phyloP scores from a whole-genome alignment of 2,329 filamentous ascomycete species.

The Cercospora nicotianae region DNA sequence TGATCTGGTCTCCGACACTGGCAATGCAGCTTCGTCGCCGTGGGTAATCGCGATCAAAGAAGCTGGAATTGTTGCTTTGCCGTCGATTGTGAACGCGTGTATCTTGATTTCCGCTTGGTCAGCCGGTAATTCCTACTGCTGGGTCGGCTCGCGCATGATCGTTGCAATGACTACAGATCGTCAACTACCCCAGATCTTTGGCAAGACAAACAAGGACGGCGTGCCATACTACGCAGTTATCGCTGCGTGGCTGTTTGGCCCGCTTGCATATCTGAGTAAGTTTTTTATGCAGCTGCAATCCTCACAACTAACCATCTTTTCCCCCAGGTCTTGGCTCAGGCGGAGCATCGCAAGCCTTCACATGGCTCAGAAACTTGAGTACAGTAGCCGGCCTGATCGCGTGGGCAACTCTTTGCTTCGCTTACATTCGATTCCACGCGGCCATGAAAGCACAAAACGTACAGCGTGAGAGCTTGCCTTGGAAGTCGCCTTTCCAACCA shows the following conservation, averaged over 20 bases:
- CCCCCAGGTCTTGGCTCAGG: conserved; percentile 21
- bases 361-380: conserved; percentile 29
- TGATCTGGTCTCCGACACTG: conserved; percentile 50
- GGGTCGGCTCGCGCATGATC: conserved; percentile 66
- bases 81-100: conserved; percentile 70
- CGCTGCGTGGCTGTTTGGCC: conserved; percentile 46
- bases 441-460: conserved; percentile 45
- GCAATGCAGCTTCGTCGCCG: conserved; percentile 45
- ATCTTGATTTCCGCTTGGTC: conserved; percentile 62
- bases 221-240: conserved; percentile 73
- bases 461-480: conserved; percentile 38
- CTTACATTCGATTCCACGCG: conserved; percentile 50
- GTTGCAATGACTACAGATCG: conserved; percentile 66
- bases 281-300: not conserved
- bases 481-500: conserved; percentile 19
- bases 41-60: conserved; percentile 70
- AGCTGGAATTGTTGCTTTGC: conserved; percentile 65
- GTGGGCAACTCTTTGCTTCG: conserved; percentile 39
- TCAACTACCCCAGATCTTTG: conserved; percentile 54
- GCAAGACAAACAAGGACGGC: conserved; percentile 62
- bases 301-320: not conserved
- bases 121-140: conserved; percentile 66
- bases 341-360: conserved; percentile 28
- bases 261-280: conserved; percentile 45
- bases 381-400: conserved; percentile 30